Base-by-base conservation (phyloP, 169 alveolate species). In the Plasmodium malariae region DNA sequence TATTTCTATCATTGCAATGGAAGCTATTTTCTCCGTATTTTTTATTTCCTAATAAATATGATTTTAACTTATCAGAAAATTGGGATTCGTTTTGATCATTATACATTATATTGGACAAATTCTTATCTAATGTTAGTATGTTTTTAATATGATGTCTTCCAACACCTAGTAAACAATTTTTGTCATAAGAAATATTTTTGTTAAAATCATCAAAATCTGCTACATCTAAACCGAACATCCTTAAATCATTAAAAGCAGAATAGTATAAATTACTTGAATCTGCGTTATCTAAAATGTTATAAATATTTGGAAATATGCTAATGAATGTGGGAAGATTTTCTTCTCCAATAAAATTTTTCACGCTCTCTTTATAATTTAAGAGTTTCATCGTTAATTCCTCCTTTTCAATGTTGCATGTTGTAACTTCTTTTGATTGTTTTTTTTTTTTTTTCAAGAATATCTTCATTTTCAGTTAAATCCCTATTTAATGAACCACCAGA, bases 271-370 rank as follows among this genome's bases (percentile, higher is more conserved):
- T 59, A 21, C 89, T 92, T 21, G 88, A 51, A 57, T 89, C 93
- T 48, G 90, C 90, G 34, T 87, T 92, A 43, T 92, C 92, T 90
- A 92, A 67, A 30, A 92, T 80, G 26, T 89, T 91, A 28, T 89
- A 32, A 11, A 87, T 92, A 24, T 89, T 92, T 34, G 92, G 94
- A 87, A 92, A 89, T 57, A 92, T 92, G 48, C 83, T 71, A 71
- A 86, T 92, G 78, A 92, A 76, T 45, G 93, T 70, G 12, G 89
- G 87, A 34, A 92, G 72, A 40, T 92, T 92, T 19, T 57, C 69
- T 21, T 88, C 90, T 60, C 95, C 95, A 36, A 92, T 92, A 71
- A 92, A 92, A n/a, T 92, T 76, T 37, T 83, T 88, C 45, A 92
- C 93, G 21, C 94, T 89, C 37, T 88, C 88, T 24, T 91, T 86